phyloP scores from a whole-genome alignment of 2,329 filamentous ascomycete species.

The Sporothrix luriei region DNA sequence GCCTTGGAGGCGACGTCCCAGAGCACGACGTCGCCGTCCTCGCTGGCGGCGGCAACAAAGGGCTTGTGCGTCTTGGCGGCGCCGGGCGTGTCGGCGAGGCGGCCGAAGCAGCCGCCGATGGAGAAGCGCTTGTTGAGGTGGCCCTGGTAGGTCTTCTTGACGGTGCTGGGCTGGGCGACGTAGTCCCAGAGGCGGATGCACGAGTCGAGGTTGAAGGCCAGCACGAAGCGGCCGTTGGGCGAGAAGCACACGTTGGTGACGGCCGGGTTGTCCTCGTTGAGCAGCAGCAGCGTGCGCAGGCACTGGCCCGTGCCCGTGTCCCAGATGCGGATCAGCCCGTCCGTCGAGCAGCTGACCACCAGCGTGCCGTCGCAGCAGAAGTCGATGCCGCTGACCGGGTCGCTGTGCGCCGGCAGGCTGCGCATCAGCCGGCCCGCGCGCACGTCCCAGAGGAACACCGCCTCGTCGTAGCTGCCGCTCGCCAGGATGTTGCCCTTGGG shows the following conservation, averaged over 20 bases:
- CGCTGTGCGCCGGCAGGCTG: conserved; percentile 88
- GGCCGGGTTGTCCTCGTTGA: conserved; percentile 93
- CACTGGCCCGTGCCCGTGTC: conserved; percentile 95
- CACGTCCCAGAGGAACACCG: conserved; percentile 96
- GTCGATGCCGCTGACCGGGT: conserved; percentile 91
- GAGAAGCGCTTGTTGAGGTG: conserved; percentile 84
- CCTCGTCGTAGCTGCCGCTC: conserved; percentile 94
- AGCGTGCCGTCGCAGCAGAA: conserved; percentile 91
- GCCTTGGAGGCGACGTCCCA: conserved; percentile 92
- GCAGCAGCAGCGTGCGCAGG: conserved; percentile 88
- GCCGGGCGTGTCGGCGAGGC: conserved; percentile 41
- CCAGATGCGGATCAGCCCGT: conserved; percentile 93
- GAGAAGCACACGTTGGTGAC: conserved; percentile 89
- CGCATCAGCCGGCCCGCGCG: conserved; percentile 85
- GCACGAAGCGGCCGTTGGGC: conserved; percentile 89
- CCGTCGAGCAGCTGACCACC: conserved; percentile 86
- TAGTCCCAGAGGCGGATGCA: conserved; percentile 95
- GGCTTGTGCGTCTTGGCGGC: conserved; percentile 32
- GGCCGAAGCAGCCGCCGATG: conserved; percentile 80
- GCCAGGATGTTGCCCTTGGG: conserved; percentile 97
- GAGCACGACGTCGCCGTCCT: conserved; percentile 80
- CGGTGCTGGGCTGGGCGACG: conserved; percentile 70
- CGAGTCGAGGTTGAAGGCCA: conserved; percentile 89
- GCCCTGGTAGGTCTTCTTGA: conserved; percentile 96
- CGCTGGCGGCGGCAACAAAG: conserved; percentile 81